Evolutionary conservation across 2,329 filamentous ascomycete genomes (phyloP).

Genomic region (Trichoderma sp.): DNA sequence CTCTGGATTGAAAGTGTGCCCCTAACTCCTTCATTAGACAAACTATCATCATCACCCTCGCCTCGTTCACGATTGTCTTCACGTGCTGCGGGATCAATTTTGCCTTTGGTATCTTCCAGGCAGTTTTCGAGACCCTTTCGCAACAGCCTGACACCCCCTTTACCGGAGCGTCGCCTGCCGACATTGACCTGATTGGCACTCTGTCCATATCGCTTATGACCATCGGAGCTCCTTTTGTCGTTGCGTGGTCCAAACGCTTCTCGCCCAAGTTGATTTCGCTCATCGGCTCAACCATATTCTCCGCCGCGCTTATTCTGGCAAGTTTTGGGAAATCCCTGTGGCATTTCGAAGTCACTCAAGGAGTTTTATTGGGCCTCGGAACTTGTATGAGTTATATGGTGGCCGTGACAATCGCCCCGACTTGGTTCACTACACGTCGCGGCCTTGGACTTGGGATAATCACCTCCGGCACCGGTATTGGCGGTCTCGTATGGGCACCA

Average conservation of each 20-base stretch:
- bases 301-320: neutral
- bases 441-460: neutral
- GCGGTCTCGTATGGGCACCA: conserved; percentile 9
- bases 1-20: neutral
- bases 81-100: conserved; percentile 10
- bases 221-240: conserved; percentile 5
- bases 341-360: conserved; percentile 7
- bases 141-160: neutral
- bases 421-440: neutral
- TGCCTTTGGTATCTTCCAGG: conserved; percentile 5
- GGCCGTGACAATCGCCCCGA: conserved; percentile 3
- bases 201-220: conserved; percentile 8
- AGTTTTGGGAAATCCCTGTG: conserved; percentile 3
- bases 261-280: neutral
- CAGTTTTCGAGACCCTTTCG: conserved; percentile 4
- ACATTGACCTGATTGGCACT: conserved; percentile 3
- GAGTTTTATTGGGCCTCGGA: neutral
- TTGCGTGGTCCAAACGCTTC: conserved; percentile 11
- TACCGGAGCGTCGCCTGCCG: conserved; percentile 3
- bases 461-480: conserved; percentile 6
- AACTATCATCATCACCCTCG: neutral
- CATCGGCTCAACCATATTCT: neutral
- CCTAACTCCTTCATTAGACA: conserved; percentile 7
- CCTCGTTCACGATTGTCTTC: conserved; percentile 5
- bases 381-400: conserved; percentile 2